phyloP scores from a whole-genome alignment of 331 rosid species.

The Stylosanthes scabra region DNA sequence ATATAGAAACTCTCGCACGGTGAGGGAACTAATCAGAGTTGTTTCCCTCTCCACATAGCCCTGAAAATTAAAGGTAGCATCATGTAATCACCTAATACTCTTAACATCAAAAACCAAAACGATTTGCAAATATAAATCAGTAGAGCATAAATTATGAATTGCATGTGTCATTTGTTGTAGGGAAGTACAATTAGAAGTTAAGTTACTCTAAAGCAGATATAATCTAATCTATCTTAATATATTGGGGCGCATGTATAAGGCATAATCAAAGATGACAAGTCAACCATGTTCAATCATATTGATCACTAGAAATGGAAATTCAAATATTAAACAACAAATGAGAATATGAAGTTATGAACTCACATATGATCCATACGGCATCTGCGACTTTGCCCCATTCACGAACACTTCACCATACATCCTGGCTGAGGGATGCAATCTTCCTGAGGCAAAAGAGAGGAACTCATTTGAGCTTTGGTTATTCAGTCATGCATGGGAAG shows the following conservation, averaged over 20 bases:
- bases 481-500: constrained; percentile 32
- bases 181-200: neutral
- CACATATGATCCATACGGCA: constrained; percentile 95
- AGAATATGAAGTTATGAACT: constrained; percentile 41
- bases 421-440: constrained; percentile 80
- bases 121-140: no score
- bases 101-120: constrained; percentile 23
- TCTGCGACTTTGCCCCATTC: constrained; percentile 68
- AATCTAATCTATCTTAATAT: neutral
- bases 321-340: constrained; percentile 32
- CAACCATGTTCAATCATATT: constrained; percentile 6
- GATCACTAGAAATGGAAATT: constrained; percentile 13
- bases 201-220: neutral
- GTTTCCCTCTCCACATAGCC: constrained; percentile 95
- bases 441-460: constrained; percentile 60
- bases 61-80: constrained; percentile 49
- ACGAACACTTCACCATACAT: constrained; percentile 92
- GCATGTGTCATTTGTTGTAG: neutral
- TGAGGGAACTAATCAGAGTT: constrained; percentile 91
- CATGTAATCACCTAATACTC: neutral
- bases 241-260: constrained; percentile 6
- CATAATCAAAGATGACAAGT: constrained; percentile 9
- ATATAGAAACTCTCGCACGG: constrained; percentile 92
- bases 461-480: constrained; percentile 38
- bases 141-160: no score